These are phyloP conservation scores for Yueomyces sinensis DNA, from an alignment of 805 yeast genomes.

Conservation along the genomic window DNA sequence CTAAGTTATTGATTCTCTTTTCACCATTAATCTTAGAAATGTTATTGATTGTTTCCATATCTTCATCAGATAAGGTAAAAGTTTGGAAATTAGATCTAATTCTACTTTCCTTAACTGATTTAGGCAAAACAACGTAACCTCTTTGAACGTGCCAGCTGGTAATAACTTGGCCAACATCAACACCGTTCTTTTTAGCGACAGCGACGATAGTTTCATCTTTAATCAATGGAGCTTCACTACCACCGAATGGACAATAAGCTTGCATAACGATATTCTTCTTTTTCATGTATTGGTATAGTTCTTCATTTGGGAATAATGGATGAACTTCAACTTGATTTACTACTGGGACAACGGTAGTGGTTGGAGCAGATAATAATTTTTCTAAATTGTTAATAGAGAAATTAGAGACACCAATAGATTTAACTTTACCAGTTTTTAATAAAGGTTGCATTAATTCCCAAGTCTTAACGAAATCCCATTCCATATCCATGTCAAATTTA, in stretches of 20 bases:
- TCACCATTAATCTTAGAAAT: conserved; percentile 19
- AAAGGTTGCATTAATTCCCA: conserved; percentile 54
- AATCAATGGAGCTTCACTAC: conserved; percentile 40
- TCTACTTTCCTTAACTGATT: conserved; percentile 33
- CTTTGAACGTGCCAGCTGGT: conserved; percentile 49
- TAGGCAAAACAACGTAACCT: conserved; percentile 41
- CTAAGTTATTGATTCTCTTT: conserved; percentile 19
- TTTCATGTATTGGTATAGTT: conserved; percentile 39
- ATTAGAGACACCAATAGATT: conserved; percentile 70
- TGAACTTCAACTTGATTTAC: conserved; percentile 69
- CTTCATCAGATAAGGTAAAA: conserved; percentile 25
- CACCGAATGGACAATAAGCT: conserved; percentile 73
- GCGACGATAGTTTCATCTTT: conserved; percentile 29
- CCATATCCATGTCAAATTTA: conserved; percentile 25
- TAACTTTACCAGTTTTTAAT: conserved; percentile 36
- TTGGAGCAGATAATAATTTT: conserved; percentile 35
- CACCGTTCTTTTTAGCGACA: conserved; percentile 30
- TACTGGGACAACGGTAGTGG: conserved; percentile 46
- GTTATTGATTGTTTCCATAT: conserved; percentile 19
- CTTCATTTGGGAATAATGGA: conserved; percentile 55
- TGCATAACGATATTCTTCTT: conserved; percentile 42
- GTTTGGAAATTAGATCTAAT: conserved; percentile 25
- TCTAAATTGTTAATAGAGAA: conserved; percentile 41
- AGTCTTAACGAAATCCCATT: conserved; percentile 38
- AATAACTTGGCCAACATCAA: conserved; percentile 36